Base-by-base conservation (phyloP, 2,329 filamentous ascomycete species). In the Sordariomycetes sp. region DNA sequence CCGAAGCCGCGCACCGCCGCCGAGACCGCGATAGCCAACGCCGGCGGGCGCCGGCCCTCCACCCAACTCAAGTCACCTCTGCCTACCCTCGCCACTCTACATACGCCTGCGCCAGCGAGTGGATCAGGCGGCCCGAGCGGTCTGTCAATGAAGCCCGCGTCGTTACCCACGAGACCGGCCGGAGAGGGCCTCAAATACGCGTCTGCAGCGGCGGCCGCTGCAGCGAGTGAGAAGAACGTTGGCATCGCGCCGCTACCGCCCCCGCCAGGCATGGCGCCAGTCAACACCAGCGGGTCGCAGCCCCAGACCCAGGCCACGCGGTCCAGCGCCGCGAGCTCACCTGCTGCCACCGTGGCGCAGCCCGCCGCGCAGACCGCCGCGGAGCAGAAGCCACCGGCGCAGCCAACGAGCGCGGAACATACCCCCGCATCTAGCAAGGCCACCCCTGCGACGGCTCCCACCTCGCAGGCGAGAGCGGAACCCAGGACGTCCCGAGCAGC, bases 181-280 rank as follows among this genome's bases (percentile, higher is more conserved):
- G 90, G 90, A 53, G 92, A 97, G 69, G 89, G 88, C 1, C 77
- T 99, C 62, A 97, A 97, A 72, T 99, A 99, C 68, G 94, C 94
- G 52, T 97, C 94, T 42, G 94, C 94, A 0, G 94, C 94, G 0
- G 94, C 94, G 0, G 94, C 94, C 0, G 94, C 92, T 0, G 94
- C 92, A 0, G 90, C 91, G 52, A 90, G 84, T 69, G 90, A 96
- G 63, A 81, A 76, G 72, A 92, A 86, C 67, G 86, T 97, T 34
- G 94, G 94, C 28, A 96, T 99, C 66, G 86, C 92, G 59, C 94
- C 94, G 48, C 77, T 97, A 66, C 94, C 94, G 57, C 92, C 94
- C 61, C 94, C 94, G 65, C 90, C 90, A 32, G 87, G 87, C 42
- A 70, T 76, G 51, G 68, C 72, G 58, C 34, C 34, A 7, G 35